Base-by-base conservation (phyloP, 2,329 filamentous ascomycete genomes). In the Teratosphaeriaceae sp. region DNA sequence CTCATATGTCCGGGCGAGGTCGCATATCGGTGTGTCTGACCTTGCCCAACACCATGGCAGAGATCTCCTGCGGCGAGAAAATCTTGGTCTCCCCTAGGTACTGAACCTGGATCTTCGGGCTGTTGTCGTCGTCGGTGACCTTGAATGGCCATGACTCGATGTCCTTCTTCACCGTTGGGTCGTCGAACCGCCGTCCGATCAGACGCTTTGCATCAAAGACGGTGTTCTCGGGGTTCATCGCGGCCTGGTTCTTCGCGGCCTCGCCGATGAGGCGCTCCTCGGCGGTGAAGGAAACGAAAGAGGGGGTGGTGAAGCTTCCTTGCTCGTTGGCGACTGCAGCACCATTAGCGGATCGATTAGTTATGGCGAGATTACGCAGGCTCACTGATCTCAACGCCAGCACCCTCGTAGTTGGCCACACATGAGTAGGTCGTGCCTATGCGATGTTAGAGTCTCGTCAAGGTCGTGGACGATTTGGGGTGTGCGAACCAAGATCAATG, bases 141-240 rank as follows among this genome's bases (percentile, higher is more conserved):
- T 94, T 96, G 85, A 98, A 98, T 61, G 92, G 92, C 90, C 92
- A 98, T 56, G 88, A 92, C 77, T 96, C 86, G 65, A 92, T 84
- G 71, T 97, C 89, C 81, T 96, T 96, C 84, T 95, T 96, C 70
- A 97, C 92, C 57, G 86, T 89, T 57, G 88, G 84, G 71, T 97
- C 92, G 64, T 92, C 88, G 70, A 85, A 96, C 67, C 88, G 82
- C 67, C 92, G 86, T 71, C 92, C 92, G 70, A 98, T 97, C 64
- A 98, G 79, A 76, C 92, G 92, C 60, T 97, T 98, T 81, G 95
- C 86, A 74, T 98, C 92, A 76, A 97, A 98, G 74, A 98, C 80
- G 61, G 92, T 98, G 79, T 97, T 97, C 68, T 73, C 72, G 53
- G 92, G 92, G 86, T 98, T 98, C 88, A 97, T 95, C 65, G 92